Percentiles rank a stretch among this genome's conserved stretches.
These are phyloP conservation scores for Antrodiella citrinella DNA, from an alignment of 768 basidiomycete species.

Conservation along the genomic window DNA sequence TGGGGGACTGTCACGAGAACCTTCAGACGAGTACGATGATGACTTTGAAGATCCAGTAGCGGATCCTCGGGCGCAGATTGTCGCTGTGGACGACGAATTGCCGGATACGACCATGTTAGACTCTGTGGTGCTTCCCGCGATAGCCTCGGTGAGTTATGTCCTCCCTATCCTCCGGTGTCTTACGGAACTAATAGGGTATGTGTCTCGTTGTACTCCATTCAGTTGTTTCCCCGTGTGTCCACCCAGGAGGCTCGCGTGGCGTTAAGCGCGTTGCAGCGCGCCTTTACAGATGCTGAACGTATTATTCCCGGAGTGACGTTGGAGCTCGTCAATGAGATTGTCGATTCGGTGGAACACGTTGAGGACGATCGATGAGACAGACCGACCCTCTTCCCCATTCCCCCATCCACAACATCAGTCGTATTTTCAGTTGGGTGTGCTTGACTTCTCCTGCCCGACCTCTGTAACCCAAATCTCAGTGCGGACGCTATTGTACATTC, in stretches of 20 bases:
- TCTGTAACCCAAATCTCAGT: neutral
- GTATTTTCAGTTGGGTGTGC: neutral
- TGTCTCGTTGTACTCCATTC: constrained; percentile 11
- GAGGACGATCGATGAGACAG: constrained; percentile 55
- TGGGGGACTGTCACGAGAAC: constrained; percentile 31
- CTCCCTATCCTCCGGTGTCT: constrained; percentile 1
- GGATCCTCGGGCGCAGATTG: constrained; percentile 29
- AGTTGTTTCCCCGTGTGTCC: constrained; percentile 90
- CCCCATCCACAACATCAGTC: neutral
- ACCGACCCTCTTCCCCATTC: neutral
- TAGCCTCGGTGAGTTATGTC: constrained; percentile 69
- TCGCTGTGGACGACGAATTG: constrained; percentile 36
- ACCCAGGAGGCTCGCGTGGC: constrained; percentile 88
- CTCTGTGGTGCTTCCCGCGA: constrained; percentile 91
- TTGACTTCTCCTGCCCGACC: constrained; percentile 1
- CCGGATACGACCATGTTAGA: constrained; percentile 91
- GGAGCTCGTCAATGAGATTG: constrained; percentile 90
- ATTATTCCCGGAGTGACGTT: constrained; percentile 92
- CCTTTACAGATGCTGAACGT: constrained; percentile 91
- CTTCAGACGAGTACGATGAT: constrained; percentile 57
- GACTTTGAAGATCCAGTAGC: constrained; percentile 54
- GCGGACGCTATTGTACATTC: constrained; percentile 4
- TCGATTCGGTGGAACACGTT: constrained; percentile 86
- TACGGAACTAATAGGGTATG: constrained; percentile 1
- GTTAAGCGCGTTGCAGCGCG: constrained; percentile 78